phyloP scores from a whole-genome alignment of 1,139 yeast species.

The Taphrina betulina region DNA sequence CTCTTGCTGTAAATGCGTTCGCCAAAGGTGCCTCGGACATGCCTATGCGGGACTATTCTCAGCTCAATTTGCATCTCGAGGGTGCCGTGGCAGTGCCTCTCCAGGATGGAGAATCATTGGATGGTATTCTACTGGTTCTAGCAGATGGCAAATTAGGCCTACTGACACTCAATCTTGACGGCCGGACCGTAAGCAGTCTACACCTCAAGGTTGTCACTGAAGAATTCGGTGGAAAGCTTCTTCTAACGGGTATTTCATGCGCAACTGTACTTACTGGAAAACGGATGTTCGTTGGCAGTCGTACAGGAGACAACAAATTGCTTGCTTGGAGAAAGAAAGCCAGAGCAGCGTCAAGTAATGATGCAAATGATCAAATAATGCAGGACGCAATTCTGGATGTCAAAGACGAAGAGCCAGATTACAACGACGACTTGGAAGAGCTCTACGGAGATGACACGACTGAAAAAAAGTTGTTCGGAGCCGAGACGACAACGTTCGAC shows the following conservation, averaged over 20 bases:
- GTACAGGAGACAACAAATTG: slow-evolving; percentile 50
- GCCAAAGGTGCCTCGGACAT: slow-evolving; percentile 55
- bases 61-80: slow-evolving; percentile 59
- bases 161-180: slow-evolving; percentile 55
- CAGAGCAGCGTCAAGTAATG: not conserved
- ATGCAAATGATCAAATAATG: not conserved
- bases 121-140: slow-evolving; percentile 56
- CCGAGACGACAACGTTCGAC: slow-evolving; percentile 32
- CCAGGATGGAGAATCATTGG: slow-evolving; percentile 37
- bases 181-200: slow-evolving; percentile 47
- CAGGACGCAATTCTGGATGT: slow-evolving; percentile 12
- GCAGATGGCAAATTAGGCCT: slow-evolving; percentile 55
- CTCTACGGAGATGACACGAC: slow-evolving; percentile 33
- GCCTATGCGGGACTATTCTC: slow-evolving; percentile 54
- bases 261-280: slow-evolving; percentile 37
- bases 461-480: slow-evolving; percentile 21
- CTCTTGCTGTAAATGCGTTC: slow-evolving; percentile 64
- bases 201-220: slow-evolving; percentile 39
- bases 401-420: slow-evolving; percentile 41
- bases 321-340: slow-evolving; percentile 44
- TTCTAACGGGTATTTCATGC: slow-evolving; percentile 30
- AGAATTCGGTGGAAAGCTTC: slow-evolving; percentile 28
- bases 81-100: slow-evolving; percentile 54
- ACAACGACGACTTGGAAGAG: slow-evolving; percentile 46
- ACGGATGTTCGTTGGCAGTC: slow-evolving; percentile 50